These are phyloP conservation scores for Stemphylium vesicarium DNA, from an alignment of 2,329 filamentous ascomycete genomes.

Conservation along the genomic window DNA sequence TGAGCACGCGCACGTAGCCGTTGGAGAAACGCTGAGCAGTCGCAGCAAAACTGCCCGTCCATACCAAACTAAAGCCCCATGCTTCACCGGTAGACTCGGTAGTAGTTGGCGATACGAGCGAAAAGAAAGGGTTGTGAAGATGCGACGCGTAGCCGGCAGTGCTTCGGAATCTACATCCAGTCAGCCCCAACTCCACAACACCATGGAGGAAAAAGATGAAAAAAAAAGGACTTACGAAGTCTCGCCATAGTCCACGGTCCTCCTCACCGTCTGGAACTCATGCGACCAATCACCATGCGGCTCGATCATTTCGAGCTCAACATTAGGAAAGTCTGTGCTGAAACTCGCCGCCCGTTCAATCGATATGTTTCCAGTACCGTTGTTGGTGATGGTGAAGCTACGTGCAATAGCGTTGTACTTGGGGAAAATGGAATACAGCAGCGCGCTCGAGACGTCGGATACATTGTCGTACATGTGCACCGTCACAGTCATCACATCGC, in stretches of 20 bases:
- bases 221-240: slow-evolving; percentile 28
- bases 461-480: slow-evolving; percentile 66
- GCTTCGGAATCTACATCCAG: slow-evolving; percentile 62
- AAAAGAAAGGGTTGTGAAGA: slow-evolving; percentile 69
- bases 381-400: slow-evolving; percentile 67
- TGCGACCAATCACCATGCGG: slow-evolving; percentile 68
- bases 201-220: neutral
- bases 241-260: slow-evolving; percentile 63
- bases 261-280: slow-evolving; percentile 62
- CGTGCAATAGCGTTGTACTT: slow-evolving; percentile 66
- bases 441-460: slow-evolving; percentile 63
- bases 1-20: slow-evolving; percentile 64
- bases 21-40: slow-evolving; percentile 69
- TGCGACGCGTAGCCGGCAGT: slow-evolving; percentile 68
- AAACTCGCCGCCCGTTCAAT: slow-evolving; percentile 66
- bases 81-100: slow-evolving; percentile 67
- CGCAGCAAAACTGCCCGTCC: slow-evolving; percentile 67
- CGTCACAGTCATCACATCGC: slow-evolving; percentile 65
- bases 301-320: slow-evolving; percentile 68
- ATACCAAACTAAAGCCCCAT: slow-evolving; percentile 70
- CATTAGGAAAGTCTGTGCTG: slow-evolving; percentile 65
- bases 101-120: slow-evolving; percentile 61
- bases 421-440: slow-evolving; percentile 70
- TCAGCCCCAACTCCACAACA: slow-evolving; percentile 5
- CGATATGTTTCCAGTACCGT: slow-evolving; percentile 59